A percentile compares a stretch with the other conserved stretches of the same genome.
Conservation (phyloP, 2,329 filamentous ascomycete species). For the Sclerotinia minor region DNA sequence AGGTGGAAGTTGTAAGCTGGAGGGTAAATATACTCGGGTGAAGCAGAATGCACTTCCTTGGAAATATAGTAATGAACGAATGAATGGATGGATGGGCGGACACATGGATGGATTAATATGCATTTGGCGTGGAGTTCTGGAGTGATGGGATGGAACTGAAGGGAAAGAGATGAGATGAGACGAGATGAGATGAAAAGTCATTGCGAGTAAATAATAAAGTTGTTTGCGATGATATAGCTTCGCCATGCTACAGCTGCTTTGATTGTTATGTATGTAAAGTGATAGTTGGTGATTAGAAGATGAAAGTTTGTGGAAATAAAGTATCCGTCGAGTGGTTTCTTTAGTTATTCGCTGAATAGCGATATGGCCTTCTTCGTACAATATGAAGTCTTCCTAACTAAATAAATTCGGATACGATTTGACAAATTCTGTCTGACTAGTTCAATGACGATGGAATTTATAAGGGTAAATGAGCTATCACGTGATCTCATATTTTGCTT, state of each 20-base stretch:
- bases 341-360: no score
- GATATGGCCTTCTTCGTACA: no score
- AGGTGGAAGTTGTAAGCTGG: not conserved
- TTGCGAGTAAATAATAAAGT: not conserved
- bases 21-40: not conserved
- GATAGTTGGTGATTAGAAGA: not conserved
- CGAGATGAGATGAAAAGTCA: not conserved
- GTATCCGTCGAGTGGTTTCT: no score
- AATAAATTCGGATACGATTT: no score
- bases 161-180: not conserved
- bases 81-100: not conserved
- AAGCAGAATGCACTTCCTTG: not conserved
- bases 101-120: not conserved
- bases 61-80: not conserved
- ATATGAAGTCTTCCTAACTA: no score
- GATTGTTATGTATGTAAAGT: not conserved
- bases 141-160: not conserved
- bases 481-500: no score
- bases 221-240: not conserved
- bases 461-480: no score
- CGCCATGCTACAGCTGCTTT: not conserved
- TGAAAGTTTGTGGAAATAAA: no score
- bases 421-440: no score
- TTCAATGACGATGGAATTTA: no score
- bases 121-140: conserved; percentile 15